These are phyloP conservation scores for Condylostoma magnum DNA, from an alignment of 169 alveolate species.

Conservation along the genomic window DNA sequence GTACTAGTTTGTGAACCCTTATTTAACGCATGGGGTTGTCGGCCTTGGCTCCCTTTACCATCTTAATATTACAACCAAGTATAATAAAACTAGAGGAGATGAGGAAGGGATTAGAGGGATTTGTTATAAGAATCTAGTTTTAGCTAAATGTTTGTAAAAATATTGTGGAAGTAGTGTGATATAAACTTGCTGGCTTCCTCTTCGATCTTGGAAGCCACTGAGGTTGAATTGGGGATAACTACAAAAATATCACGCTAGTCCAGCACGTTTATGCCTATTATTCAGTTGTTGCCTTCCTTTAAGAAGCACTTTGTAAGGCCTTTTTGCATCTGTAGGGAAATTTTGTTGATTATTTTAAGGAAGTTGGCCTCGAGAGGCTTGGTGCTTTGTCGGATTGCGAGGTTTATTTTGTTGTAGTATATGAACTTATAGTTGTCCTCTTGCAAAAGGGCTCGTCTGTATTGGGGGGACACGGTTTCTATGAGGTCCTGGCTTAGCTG, in stretches of 20 bases:
- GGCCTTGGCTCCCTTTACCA: slow-evolving; percentile 63
- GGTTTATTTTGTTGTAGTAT: slow-evolving; percentile 24
- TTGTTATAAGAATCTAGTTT: too few relatives aligned
- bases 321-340: slow-evolving; percentile 18
- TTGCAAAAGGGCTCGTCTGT: not conserved
- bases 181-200: slow-evolving; percentile 19
- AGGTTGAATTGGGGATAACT: slow-evolving; percentile 12
- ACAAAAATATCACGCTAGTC: slow-evolving; percentile 20
- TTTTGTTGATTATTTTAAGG: not conserved
- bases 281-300: slow-evolving; percentile 5
- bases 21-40: slow-evolving; percentile 98
- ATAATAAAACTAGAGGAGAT: too few relatives aligned
- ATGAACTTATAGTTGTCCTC: slow-evolving; percentile 21
- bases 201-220: slow-evolving; percentile 9
- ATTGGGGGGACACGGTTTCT: slow-evolving; percentile 3
- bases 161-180: slow-evolving; percentile 4
- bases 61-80: not conserved
- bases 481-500: not conserved
- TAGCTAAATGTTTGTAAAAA: slow-evolving; percentile 2
- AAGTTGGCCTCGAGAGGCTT: not conserved
- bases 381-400: slow-evolving; percentile 27
- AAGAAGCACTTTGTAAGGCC: not conserved
- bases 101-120: too few relatives aligned
- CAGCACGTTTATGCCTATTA: slow-evolving; percentile 5
- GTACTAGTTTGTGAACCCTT: slow-evolving; percentile 96